A percentile compares a stretch with the other conserved stretches of the same genome.
Evolutionary conservation across 495 filamentous ascomycete species (phyloP).

Genomic region (Bryoglossum gracile): DNA sequence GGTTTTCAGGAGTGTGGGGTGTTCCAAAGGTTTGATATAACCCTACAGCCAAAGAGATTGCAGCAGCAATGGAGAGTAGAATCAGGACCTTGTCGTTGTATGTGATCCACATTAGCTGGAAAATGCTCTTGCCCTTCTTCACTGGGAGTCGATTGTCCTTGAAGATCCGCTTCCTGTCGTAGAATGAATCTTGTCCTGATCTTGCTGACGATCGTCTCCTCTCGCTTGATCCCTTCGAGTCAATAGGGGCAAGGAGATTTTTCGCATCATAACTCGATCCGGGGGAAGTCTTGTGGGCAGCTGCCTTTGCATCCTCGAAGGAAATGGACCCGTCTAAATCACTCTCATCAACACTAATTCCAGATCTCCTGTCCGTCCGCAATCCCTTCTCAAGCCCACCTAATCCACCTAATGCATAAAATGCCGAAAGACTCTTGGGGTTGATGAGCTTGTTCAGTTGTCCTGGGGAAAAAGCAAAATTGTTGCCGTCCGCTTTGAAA

Average conservation of each 20-base stretch:
- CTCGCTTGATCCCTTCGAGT: constrained; percentile 11
- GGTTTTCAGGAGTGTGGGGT: constrained; percentile 35
- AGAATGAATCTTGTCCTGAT: constrained; percentile 19
- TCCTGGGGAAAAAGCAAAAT: constrained; percentile 75
- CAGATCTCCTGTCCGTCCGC: constrained; percentile 56
- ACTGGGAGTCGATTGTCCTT: constrained; percentile 66
- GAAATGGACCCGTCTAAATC: constrained; percentile 53
- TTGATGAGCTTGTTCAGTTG: constrained; percentile 73
- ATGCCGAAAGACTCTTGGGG: constrained; percentile 72
- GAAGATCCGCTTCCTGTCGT: constrained; percentile 55
- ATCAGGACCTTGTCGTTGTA: constrained; percentile 85
- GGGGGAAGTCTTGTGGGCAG: constrained; percentile 4
- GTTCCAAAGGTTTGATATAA: constrained; percentile 48
- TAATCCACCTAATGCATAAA: constrained; percentile 72
- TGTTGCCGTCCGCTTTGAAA: constrained; percentile 68
- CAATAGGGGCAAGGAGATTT: constrained; percentile 10
- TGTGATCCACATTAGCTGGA: constrained; percentile 73
- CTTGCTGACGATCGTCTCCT: not conserved
- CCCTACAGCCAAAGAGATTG: constrained; percentile 77
- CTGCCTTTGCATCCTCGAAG: constrained; percentile 49
- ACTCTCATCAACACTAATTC: constrained; percentile 70
- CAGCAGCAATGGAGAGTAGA: constrained; percentile 68
- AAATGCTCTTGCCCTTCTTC: constrained; percentile 65
- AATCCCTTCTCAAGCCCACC: constrained; percentile 70
- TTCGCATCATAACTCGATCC: constrained; percentile 11